Evolutionary conservation across 306 rosid genomes (phyloP), one percentile per base, ranked within the genome.

Genomic region (Sechiopsis laciniata): DNA sequence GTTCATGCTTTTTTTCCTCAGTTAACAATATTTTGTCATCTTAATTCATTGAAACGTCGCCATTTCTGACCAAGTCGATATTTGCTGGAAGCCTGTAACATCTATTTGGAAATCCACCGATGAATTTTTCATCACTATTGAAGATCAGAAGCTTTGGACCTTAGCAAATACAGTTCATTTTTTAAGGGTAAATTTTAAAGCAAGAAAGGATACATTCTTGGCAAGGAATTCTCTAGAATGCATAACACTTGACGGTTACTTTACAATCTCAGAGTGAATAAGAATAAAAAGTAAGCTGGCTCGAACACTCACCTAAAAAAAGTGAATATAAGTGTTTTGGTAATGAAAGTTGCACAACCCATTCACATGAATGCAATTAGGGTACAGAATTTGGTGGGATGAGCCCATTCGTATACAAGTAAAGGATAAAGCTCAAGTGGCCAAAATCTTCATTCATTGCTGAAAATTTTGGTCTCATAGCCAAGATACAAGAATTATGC

Each of bases 351-450:
- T 5, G 71, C 26, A n/a, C 26, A 37, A 37, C 10, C 29, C 52
- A 16, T 63, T 64, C 53, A 2, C 68, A 1, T 32, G 42, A 7
- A 61, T 32, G 40, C 26, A 59, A 7, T 6, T 29, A 11, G 19
- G 19, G 29, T 60, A 26, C 29, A 29, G 5, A 61, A 61, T 62
- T 62, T 1, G 3, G 68, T 32, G 68, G 20, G 68, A 62, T 8
- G 19, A 62, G 53, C 29, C 71, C 51, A 16, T 65, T 65, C 40
- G 26, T 14, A 35, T 63, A 40, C 22, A 65, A 65, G 22, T 65
- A 9, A 40, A 40, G 29, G 53, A 40, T 65, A 17, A 45, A 66
- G 16, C 70, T 16, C 20, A 63, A 66, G 5, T 42, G 72, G 17
- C 19, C 10, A 66, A 40, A 40, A 66, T 46, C 72, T 45, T 45